A percentile compares a stretch with the other conserved stretches of the same genome.
Conservation (phyloP, 139 green algal genomes). For the Coccomyxa sp. region DNA sequence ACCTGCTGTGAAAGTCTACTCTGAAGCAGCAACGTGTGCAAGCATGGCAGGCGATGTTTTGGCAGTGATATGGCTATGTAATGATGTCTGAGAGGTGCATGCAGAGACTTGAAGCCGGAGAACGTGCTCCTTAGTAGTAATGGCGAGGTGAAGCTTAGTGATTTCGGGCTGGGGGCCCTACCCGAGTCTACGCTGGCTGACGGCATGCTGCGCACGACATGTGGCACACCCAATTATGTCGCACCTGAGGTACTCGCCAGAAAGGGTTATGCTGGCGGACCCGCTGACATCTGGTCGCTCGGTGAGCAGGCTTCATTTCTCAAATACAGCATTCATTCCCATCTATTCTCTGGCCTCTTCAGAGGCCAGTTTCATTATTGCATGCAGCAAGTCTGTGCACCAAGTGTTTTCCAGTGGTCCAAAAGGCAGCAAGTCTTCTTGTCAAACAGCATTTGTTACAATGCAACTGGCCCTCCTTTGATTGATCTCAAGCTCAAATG, state of each 20-base stretch:
- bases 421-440: no score
- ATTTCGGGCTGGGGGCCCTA: slow-evolving; percentile 56
- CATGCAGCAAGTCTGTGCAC: no score
- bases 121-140: slow-evolving; percentile 49
- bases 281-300: slow-evolving; percentile 61
- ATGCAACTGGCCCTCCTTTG: no score
- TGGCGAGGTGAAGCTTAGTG: slow-evolving; percentile 48
- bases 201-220: slow-evolving; percentile 55
- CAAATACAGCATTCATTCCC: background rate
- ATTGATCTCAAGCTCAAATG: no score
- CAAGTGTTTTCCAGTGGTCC: no score
- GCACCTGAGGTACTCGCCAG: slow-evolving; percentile 63
- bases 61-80: background rate
- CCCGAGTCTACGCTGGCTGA: background rate
- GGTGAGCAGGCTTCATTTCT: slow-evolving; percentile 16
- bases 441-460: no score
- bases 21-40: background rate
- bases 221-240: slow-evolving; percentile 76
- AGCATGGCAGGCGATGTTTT: background rate
- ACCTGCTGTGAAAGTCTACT: background rate
- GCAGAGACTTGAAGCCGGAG: slow-evolving; percentile 68
- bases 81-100: background rate
- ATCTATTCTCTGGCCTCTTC: background rate
- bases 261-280: slow-evolving; percentile 39
- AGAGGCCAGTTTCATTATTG: no score